Conservation (phyloP, 2,329 filamentous ascomycete species). For the Didymella segeticola region DNA sequence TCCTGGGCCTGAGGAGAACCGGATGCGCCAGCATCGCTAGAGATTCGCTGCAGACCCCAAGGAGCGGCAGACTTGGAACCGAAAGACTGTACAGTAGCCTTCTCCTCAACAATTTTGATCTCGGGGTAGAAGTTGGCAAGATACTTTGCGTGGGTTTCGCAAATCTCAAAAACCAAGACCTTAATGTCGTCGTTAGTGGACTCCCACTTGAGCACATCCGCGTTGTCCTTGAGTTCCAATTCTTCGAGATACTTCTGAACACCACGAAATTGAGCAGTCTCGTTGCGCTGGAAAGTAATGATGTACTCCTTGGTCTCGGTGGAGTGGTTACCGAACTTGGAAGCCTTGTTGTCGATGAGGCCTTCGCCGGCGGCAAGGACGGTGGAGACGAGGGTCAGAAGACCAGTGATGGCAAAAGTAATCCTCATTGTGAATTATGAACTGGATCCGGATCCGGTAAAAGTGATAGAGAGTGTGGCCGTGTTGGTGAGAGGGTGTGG, state of each 20-base stretch:
- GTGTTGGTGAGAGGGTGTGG: slow-evolving; percentile 14
- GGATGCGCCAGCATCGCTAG: slow-evolving; percentile 44
- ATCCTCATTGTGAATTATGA: slow-evolving; percentile 42
- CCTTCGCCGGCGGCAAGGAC: slow-evolving; percentile 32
- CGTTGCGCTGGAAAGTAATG: slow-evolving; percentile 30
- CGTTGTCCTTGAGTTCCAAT: slow-evolving; percentile 35
- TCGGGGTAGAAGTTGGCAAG: slow-evolving; percentile 51
- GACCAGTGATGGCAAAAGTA: slow-evolving; percentile 34
- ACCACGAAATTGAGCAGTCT: slow-evolving; percentile 17
- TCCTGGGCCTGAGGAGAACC: slow-evolving; percentile 37
- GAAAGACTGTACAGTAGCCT: slow-evolving; percentile 43
- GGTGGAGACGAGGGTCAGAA: slow-evolving; percentile 35
- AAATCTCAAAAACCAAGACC: slow-evolving; percentile 51
- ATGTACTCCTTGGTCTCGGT: slow-evolving; percentile 41
- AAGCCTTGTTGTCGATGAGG: slow-evolving; percentile 32
- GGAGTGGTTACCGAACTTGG: slow-evolving; percentile 33
- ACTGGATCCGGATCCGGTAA: slow-evolving; percentile 34
- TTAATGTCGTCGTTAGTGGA: slow-evolving; percentile 49
- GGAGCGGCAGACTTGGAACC: slow-evolving; percentile 46
- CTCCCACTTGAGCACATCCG: slow-evolving; percentile 46
- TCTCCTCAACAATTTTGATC: slow-evolving; percentile 52
- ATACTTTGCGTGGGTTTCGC: slow-evolving; percentile 48
- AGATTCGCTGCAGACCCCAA: slow-evolving; percentile 58
- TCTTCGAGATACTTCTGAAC: slow-evolving; percentile 22
- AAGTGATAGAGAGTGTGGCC: slow-evolving; percentile 17